phyloP scores from a whole-genome alignment of 805 yeast species.

The Candida insectorum region DNA sequence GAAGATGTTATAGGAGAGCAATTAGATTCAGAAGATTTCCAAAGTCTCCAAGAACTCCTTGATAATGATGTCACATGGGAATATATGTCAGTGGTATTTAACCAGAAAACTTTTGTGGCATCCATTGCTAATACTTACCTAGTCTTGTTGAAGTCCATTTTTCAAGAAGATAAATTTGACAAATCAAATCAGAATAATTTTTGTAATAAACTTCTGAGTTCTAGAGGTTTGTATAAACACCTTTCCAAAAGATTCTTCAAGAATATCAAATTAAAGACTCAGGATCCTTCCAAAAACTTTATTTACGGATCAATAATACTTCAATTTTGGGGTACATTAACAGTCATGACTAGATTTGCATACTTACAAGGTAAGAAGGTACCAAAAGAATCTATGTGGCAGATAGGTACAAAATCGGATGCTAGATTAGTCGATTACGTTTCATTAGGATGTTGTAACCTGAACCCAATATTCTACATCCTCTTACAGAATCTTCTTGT shows the following conservation, averaged over 20 bases:
- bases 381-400: conserved; percentile 54
- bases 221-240: conserved; percentile 30
- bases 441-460: conserved; percentile 50
- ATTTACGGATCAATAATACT: conserved; percentile 46
- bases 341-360: conserved; percentile 32
- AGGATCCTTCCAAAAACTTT: conserved; percentile 29
- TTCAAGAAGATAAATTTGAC: conserved; percentile 8
- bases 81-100: conserved; percentile 20
- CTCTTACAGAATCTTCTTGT: conserved; percentile 21
- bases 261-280: conserved; percentile 33
- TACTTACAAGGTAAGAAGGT: conserved; percentile 14
- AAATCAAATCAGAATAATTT: conserved; percentile 10
- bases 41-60: conserved; percentile 19
- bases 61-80: conserved; percentile 33
- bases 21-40: conserved; percentile 9
- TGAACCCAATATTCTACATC: conserved; percentile 48
- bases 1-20: conserved; percentile 6
- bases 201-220: conserved; percentile 13
- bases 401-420: conserved; percentile 36
- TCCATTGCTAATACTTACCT: conserved; percentile 29
- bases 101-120: conserved; percentile 25
- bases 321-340: conserved; percentile 47
- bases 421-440: conserved; percentile 46
- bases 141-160: conserved; percentile 18
- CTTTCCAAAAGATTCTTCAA: conserved; percentile 45